phyloP scores from a whole-genome alignment of 169 alveolate genomes.

The Eimeria sp. region DNA sequence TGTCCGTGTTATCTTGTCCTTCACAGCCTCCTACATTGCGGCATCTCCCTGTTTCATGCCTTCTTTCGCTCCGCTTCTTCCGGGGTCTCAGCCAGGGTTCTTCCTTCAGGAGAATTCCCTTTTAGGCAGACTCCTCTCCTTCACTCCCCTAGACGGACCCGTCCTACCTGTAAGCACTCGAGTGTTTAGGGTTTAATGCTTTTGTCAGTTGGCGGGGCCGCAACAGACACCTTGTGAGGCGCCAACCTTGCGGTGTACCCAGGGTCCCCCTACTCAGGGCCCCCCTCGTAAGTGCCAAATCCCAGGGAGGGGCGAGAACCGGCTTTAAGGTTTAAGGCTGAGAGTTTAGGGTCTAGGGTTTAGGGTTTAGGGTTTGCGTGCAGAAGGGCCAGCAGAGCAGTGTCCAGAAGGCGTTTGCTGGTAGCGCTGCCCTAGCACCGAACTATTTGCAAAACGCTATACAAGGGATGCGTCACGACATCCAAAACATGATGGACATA shows the following conservation, averaged over 20 bases:
- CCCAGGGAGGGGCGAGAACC: no score
- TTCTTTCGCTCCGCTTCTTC: constrained; percentile 40
- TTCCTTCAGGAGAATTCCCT: constrained; percentile 83
- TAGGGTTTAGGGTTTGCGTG: background rate
- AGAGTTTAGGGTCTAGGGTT: constrained; percentile 13
- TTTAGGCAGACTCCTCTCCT: constrained; percentile 86
- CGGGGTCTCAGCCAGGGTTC: constrained; percentile 82
- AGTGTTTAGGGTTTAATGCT: background rate
- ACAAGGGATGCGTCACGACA: constrained; percentile 64
- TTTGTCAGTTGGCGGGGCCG: background rate
- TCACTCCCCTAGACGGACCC: constrained; percentile 79
- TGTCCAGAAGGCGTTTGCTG: constrained; percentile 20
- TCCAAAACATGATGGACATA: constrained; percentile 37
- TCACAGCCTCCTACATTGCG: constrained; percentile 32
- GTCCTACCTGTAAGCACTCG: background rate
- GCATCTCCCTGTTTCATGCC: constrained; percentile 12
- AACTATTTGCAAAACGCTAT: constrained; percentile 28
- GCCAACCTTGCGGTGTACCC: no score
- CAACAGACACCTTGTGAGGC: no score
- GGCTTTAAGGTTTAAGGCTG: background rate
- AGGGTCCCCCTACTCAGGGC: no score
- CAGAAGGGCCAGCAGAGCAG: constrained; percentile 51
- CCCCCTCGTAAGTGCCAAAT: no score
- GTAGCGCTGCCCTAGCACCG: constrained; percentile 35
- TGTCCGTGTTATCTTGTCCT: background rate